Base-by-base conservation (phyloP, 768 basidiomycete species). In the Russula griseocarnosa region DNA sequence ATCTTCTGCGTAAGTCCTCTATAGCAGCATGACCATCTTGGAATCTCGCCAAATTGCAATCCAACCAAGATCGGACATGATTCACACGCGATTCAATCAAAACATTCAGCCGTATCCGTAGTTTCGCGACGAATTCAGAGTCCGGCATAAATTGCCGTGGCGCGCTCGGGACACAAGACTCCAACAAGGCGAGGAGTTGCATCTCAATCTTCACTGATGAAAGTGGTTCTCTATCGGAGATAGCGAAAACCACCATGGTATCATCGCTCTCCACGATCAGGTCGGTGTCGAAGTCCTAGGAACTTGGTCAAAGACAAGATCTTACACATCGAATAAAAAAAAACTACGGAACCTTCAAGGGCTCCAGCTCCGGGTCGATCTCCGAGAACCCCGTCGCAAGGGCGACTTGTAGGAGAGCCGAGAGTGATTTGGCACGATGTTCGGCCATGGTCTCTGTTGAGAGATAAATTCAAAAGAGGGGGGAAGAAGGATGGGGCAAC, bases 281-380 rank as follows among this genome's bases (percentile, higher is more conserved):
- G 60, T 83, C 81, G 13, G 79, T 81, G 65, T 86, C 83, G 53
- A 84, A 69, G 67, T 85, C 81, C 84, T 84, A 18, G 24, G 3
- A 20, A 24, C 9, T 16, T 7, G 0, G n/a, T 59, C 42, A 60
- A 38, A 40, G 1, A 40, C 20, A 9, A 1, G 5, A 18, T 4
- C 20, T 18, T 7, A 9, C 13, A 30, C 1, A 9, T 5, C 0
- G 26, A 32, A 5, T 3, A 7, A 20, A 16, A 36, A 16, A 36
- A 24, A 9, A 26, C 20, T 28, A 46, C 34, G 3, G 34, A 60
- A 83, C 85, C 76, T 82, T 84, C 42, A 86, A 69, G 3, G 76
- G 79, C 66, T 84, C 83, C 2, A 55, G 69, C 14, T 78, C 78
- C 0, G 81, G 79, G 5, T 79, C 74, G 7, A 76, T 64, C 51